These are phyloP conservation scores for Huntiella abstrusa DNA, from an alignment of 2,329 filamentous ascomycete genomes.

Conservation along the genomic window DNA sequence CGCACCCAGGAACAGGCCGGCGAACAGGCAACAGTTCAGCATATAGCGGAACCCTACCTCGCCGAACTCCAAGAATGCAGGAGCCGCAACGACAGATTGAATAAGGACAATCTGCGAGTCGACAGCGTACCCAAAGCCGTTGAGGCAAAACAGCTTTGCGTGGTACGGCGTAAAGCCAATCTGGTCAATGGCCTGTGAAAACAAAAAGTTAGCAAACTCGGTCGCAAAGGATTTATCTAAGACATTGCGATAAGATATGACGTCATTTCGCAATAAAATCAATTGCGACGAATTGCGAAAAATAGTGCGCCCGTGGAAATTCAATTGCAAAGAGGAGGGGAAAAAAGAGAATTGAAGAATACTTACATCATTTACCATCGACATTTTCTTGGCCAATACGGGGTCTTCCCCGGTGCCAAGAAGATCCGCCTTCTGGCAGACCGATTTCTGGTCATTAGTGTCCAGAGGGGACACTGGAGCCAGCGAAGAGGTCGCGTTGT, in stretches of 20 bases:
- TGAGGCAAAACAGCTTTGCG: constrained; percentile 40
- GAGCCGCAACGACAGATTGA: constrained; percentile 41
- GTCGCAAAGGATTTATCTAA: neutral
- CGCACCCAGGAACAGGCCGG: too few relatives aligned
- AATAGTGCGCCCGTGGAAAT: too few relatives aligned
- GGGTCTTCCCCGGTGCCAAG: constrained; percentile 27
- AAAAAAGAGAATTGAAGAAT: neutral
- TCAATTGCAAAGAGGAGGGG: too few relatives aligned
- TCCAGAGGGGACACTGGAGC: too few relatives aligned
- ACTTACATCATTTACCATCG: constrained; percentile 44
- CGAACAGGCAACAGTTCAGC: too few relatives aligned
- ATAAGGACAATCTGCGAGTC: constrained; percentile 31
- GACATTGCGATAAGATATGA: too few relatives aligned
- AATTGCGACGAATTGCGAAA: too few relatives aligned
- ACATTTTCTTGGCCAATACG: constrained; percentile 47
- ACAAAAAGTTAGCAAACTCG: neutral
- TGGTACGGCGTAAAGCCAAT: constrained; percentile 43
- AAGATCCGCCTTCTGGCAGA: too few relatives aligned
- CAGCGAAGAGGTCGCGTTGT: too few relatives aligned
- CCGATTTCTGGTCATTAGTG: too few relatives aligned
- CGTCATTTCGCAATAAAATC: too few relatives aligned
- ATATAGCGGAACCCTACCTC: too few relatives aligned
- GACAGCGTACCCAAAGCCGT: constrained; percentile 37
- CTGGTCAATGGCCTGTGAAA: constrained; percentile 29
- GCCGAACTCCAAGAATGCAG: constrained; percentile 44